Base-by-base conservation (phyloP, 176 grass and related monocot species). In the Bothriochloa decipiens region DNA sequence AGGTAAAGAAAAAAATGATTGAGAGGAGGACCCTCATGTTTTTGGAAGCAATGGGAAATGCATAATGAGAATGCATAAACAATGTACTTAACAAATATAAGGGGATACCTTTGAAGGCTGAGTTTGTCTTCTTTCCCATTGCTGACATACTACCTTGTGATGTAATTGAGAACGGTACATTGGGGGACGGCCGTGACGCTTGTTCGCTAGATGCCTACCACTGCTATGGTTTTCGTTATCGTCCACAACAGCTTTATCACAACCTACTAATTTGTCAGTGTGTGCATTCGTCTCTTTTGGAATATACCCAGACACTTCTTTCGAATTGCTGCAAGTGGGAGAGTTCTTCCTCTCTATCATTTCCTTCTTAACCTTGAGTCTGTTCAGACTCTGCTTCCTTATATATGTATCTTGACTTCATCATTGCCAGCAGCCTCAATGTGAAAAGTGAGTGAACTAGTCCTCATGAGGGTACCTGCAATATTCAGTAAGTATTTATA, bases 281-380 rank as follows among this genome's bases (percentile, higher is more conserved):
- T 63, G 69, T 70, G 79, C 25, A 39, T 71, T 88, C 20, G 65
- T 50, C 58, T 85, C 89, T 65, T 88, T 36, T 47, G 46, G 9
- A 66, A 72, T 83, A 37, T 86, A 79, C 85, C 74, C 62, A 68
- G 29, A 46, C 13, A 29, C 35, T 62, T 71, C 90, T 82, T 43
- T 84, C 5, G 46, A 85, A 49, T 33, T 11, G 13, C 22, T 84
- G 47, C 70, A 32, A 32, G 29, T 32, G 11, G 82, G 42, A 43
- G 89, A 92, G 79, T 79, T 93, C 75, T 69, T 88, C 89, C 86
- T 87, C 29, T 32, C 29, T 32, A 91, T 76, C 53, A 85, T 86
- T 81, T 92, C 29, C 71, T 77, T 91, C 91, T 93, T 98, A 32
- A 90, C 77, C 70, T 95, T 89, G 0, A 91, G 55, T 47, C 91